Base-by-base conservation (phyloP, 23 red algal species). In the Gracilaria domingensis region DNA sequence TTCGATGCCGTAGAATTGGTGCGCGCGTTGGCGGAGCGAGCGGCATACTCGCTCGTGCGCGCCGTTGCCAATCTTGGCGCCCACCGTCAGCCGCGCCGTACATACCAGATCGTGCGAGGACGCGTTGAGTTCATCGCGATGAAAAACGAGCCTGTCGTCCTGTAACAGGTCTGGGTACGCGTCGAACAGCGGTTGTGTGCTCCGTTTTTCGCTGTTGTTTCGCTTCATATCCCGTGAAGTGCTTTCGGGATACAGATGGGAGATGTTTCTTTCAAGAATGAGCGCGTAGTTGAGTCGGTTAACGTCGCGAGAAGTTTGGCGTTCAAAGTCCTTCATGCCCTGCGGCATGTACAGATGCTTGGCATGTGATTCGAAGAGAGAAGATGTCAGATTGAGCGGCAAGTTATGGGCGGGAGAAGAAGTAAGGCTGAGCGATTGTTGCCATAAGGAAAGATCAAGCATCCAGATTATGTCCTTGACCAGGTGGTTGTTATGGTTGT, bases 1-100 rank as follows among this genome's bases (percentile, higher is more conserved):
- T 23, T 77, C 25, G 32, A 89, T 44, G 26, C 85, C 85, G 36
- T 64, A 89, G n/a, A 89, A 67, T 42, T 89, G 17, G 36, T 80
- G 73, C 50, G 71, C 67, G 20, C 73, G 28, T 42, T 89, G 85
- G 42, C 85, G 23, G 17, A 89, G 49, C 9, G 45, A 44, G 33
- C 85, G 85, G 44, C 85, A 89, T 9, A 89, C 85, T 26, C 85
- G 40, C 53, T 89, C 85, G 71, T 89, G 85, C 21, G 71, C 85
- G 1, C 71, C 73, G 53, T 89, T 89, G 17, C 57, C 85, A 34
- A 89, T 60, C 55, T 89, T 89, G 25, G 71, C 73, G 26, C 85
- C 85, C 44, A 57, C 71, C 12, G 85, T 89, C 18, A 89, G 51
- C 23, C 85, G 85, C 26, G 85, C 44, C 47, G 85, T 77, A 24